Evolutionary conservation across 2,329 filamentous ascomycete species (phyloP).

Genomic region (Massarina eburnea): DNA sequence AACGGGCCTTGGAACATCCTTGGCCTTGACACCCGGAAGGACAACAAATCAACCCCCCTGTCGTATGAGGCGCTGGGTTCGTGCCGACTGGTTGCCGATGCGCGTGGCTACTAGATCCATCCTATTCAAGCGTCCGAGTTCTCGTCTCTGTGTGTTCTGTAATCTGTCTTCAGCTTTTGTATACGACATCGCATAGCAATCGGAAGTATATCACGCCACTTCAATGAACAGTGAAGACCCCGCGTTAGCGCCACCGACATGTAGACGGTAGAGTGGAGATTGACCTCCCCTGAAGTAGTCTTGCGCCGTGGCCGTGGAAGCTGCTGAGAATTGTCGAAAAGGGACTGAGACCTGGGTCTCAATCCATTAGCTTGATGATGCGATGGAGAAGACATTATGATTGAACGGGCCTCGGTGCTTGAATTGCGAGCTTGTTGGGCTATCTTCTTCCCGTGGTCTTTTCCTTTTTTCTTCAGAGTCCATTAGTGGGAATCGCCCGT

Average conservation of each 20-base stretch:
- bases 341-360: slow-evolving; percentile 24
- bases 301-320: slow-evolving; percentile 12
- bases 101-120: slow-evolving; percentile 18
- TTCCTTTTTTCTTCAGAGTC: slow-evolving; percentile 30
- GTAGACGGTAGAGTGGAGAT: slow-evolving; percentile 4
- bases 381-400: slow-evolving; percentile 8
- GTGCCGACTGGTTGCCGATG: slow-evolving; percentile 16
- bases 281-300: slow-evolving; percentile 19
- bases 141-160: slow-evolving; percentile 20
- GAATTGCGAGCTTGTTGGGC: slow-evolving; percentile 12
- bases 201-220: neutral
- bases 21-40: slow-evolving; percentile 23
- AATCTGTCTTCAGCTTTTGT: slow-evolving; percentile 22
- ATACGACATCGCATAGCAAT: slow-evolving; percentile 10
- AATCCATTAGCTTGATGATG: slow-evolving; percentile 7
- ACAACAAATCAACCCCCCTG: slow-evolving; percentile 26
- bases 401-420: slow-evolving; percentile 21
- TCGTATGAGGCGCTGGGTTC: slow-evolving; percentile 20
- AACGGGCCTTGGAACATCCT: slow-evolving; percentile 24
- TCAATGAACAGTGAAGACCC: slow-evolving; percentile 7
- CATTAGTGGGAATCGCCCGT: slow-evolving; percentile 28
- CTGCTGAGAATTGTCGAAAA: slow-evolving; percentile 21
- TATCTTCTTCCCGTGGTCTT: slow-evolving; percentile 35
- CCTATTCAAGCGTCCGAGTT: slow-evolving; percentile 16
- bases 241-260: slow-evolving; percentile 11